Evolutionary conservation across 2,329 filamentous ascomycete genomes (phyloP), one percentile per base, ranked within the genome.

Genomic region (Herpotrichia juniperi): DNA sequence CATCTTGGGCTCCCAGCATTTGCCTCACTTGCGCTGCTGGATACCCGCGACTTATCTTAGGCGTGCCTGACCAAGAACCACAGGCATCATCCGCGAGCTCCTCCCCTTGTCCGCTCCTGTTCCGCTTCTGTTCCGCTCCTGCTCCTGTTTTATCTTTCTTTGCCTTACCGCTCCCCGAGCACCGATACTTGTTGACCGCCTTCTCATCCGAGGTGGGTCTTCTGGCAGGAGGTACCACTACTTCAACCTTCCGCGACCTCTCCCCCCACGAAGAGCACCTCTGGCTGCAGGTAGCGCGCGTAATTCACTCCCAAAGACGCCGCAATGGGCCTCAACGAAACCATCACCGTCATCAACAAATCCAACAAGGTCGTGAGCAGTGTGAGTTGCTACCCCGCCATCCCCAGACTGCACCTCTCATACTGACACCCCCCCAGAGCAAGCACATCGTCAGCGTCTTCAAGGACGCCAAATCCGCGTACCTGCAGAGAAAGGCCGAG

Each of bases 361-460:
- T 94, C 91, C 51, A 91, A 91, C 66, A 96, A 96, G 77, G 87
- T 96, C 45, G 90, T 96, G 64, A 93, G 87, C 81, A 94, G 88
- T 53, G 91, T 93, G 81, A 73, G 88, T n/a, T n/a, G n/a, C n/a
- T 80, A 58, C 53, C 40, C 51, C 56, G 31, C 44, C 10, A 32
- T 53, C 52, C 57, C 50, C 50, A 51, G 43, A 42, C 53, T 31
- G 35, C 43, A 25, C 26, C 51, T 49, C 53, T 47, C 32, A 46
- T 58, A 57, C 68, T 63, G 47, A 64, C 63, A 48, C n/a, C n/a
- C 46, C 42, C 50, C 30, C 67, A 96, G 91, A 91, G 91, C 68
- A 96, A 96, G 77, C 90, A 96, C 64, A 80, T 97, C 21, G 84
- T 96, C 68, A 88, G 87, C 70, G 88, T 97, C 68, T 96, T 96